Evolutionary conservation across 1,139 yeast species (phyloP), one percentile per base, ranked within the genome.

Genomic region (Nakaseomyces sp.): DNA sequence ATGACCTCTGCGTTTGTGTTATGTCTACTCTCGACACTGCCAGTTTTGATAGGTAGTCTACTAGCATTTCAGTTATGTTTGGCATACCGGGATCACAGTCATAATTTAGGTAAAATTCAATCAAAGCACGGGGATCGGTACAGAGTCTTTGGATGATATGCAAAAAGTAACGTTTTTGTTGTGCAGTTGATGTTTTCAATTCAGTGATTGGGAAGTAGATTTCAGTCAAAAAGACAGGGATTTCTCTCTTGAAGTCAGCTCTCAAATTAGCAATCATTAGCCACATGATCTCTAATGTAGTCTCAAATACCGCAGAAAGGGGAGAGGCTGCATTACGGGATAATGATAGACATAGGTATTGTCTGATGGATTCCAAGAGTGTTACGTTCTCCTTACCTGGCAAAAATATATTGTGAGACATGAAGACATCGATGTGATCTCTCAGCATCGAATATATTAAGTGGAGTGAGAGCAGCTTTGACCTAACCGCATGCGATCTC

Each of bases 321-420:
- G 91, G 84, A 25, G 95, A 86, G 0, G 96, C 93, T 0, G 97
- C 95, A 65, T 93, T 93, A 60, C 95, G 77, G 0, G 96, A 84
- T 45, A 93, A 71, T 3, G 91, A 74, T 41, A 87, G 72, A 57
- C 95, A 84, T 26, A 89, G 64, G 54, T 89, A 88, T 59, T 87
- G 95, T 60, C 91, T 79, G 26, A 87, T 76, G 0, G 96, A 87
- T 56, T 81, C 81, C 37, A 87, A 76, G 48, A 93, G 76, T 31
- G 81, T 66, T 0, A 85, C 77, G 41, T 70, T 71, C 41, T 82
- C 87, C 43, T 73, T 73, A 2, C 78, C 70, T 37, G 76, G 71
- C 43, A 88, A 74, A 28, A 74, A 74, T 43, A 84, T 78, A 45
- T 75, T 73, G 42, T 72, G 74, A 51, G 88, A 77, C 51, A 83